Conservation (phyloP, 495 filamentous ascomycete species). For the Durotheca rogersii region DNA sequence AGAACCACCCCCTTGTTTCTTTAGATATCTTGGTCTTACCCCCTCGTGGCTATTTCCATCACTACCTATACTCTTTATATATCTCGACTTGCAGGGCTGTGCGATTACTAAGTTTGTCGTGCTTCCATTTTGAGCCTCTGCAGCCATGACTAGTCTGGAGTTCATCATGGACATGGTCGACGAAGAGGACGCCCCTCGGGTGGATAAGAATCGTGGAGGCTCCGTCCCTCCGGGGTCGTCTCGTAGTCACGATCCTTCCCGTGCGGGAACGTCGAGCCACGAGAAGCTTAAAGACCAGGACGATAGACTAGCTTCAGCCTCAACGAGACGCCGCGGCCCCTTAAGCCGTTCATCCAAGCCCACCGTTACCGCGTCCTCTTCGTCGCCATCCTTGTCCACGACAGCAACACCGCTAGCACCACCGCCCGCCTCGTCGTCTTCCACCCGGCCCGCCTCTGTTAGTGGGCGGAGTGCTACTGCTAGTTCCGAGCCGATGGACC, state of each 20-base stretch:
- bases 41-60: constrained; percentile 34
- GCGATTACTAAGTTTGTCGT: constrained; percentile 29
- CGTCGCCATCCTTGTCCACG: constrained; percentile 22
- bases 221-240: constrained; percentile 36
- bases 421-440: constrained; percentile 36
- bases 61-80: constrained; percentile 39
- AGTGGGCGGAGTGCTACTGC: constrained; percentile 44
- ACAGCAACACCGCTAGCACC: constrained; percentile 7
- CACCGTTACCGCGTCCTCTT: constrained; percentile 25
- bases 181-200: constrained; percentile 40
- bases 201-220: constrained; percentile 36
- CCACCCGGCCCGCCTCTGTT: constrained; percentile 35
- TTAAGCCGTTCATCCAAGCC: constrained; percentile 32
- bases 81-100: constrained; percentile 39
- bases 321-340: constrained; percentile 30
- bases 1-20: constrained; percentile 31
- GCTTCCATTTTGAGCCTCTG: constrained; percentile 47
- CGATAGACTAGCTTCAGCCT: constrained; percentile 30
- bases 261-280: constrained; percentile 34
- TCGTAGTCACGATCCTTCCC: constrained; percentile 42
- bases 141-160: constrained; percentile 50
- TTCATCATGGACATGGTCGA: constrained; percentile 50
- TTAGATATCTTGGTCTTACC: constrained; percentile 28
- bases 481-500: constrained; percentile 51
- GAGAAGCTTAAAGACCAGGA: constrained; percentile 28